Base-by-base conservation (phyloP, 2,329 filamentous ascomycete species). In the Curvularia lunata region DNA sequence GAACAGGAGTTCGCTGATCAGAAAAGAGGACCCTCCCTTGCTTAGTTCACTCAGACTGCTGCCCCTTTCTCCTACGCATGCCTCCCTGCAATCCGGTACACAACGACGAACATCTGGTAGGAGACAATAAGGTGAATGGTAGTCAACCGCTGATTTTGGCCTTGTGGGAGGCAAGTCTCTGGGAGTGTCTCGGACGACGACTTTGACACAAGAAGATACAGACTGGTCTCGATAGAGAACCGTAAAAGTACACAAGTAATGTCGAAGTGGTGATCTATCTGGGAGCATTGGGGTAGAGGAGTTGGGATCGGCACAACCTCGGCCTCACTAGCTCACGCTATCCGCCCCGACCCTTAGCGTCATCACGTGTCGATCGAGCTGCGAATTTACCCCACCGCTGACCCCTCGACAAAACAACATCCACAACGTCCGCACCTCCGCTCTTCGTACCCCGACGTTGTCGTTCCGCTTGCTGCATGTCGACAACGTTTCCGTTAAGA, bases 361-460 rank as follows among this genome's bases (percentile, higher is more conserved):
- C 10, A 51, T 74, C 71, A 74, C 72, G 72, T 74, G 72, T n/a
- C 28, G 13, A 19, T 56, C 16, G 65, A 65, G 53, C 65, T 61
- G 64, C 55, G 62, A 69, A 67, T 63, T 65, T 70, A 69, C 72
- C 69, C 73, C 74, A 70, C 71, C 68, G 70, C 67, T 59, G 61
- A 59, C 70, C 71, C 54, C 48, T 61, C 50, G 56, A 57, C 62
- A 62, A 68, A 66, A 68, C 68, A 70, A 65, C 65, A 67, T 58
- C 59, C 60, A 59, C 65, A 50, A 48, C 50, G 61, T 50, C 58
- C 53, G 54, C 50, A 56, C 52, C 50, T 58, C 47, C 54, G 38
- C 43, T 52, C 59, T 50, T 52, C 59, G 50, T 52, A 50, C 23
- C 63, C 51, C 55, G 48, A 54, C 46, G 46, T 61, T 50, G 40